phyloP scores from a whole-genome alignment of 2,329 filamentous ascomycete species.

The Paecilomyces variotii region DNA sequence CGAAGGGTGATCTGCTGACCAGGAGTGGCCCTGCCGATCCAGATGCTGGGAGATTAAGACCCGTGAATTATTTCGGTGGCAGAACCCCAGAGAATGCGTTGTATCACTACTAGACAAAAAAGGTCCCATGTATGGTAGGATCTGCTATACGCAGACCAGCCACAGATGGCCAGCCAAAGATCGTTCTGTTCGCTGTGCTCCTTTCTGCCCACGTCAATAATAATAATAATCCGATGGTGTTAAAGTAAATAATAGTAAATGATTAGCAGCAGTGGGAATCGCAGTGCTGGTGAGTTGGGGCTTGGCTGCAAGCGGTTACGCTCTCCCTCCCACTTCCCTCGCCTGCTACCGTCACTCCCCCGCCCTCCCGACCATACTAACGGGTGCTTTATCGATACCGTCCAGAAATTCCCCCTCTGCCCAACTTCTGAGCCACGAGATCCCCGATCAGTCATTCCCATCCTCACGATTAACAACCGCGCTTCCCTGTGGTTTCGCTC shows the following conservation, averaged over 20 bases:
- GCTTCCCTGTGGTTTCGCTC: not conserved
- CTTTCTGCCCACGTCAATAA: not conserved
- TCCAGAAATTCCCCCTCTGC: not conserved
- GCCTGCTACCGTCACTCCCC: not conserved
- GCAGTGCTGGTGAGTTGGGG: not conserved
- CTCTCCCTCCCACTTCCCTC: not conserved
- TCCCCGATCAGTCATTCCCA: not conserved
- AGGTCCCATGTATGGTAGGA: not conserved
- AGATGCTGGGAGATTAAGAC: not conserved
- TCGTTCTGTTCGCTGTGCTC: not conserved
- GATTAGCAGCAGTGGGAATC: not conserved
- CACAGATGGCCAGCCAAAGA: not conserved
- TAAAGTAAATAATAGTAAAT: not conserved
- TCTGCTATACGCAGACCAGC: not conserved
- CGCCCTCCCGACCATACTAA: not conserved
- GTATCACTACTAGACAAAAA: not conserved
- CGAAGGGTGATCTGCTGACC: not conserved
- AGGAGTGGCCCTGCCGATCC: not conserved
- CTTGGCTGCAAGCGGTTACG: not conserved
- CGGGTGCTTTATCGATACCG: not conserved
- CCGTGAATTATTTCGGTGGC: not conserved
- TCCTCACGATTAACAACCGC: not conserved
- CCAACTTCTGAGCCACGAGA: not conserved
- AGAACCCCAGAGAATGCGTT: not conserved
- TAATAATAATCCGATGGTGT: too few species aligned